Evolutionary conservation across 441 rosid genomes (phyloP).

Genomic region (Raphanus hybrid): DNA sequence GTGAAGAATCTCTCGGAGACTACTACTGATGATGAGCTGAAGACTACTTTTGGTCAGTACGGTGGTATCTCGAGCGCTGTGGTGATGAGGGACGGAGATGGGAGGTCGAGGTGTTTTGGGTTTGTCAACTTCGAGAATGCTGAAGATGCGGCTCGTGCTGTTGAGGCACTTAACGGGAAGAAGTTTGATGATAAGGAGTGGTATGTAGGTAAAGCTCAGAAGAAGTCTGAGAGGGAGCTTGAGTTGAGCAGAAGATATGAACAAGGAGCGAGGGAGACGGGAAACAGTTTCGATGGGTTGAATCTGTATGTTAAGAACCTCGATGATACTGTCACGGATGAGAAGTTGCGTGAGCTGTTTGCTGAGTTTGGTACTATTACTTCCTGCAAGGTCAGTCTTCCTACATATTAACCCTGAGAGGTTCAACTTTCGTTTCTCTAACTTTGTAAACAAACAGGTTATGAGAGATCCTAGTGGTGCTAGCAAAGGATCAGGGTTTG

Average conservation of each 20-base stretch:
- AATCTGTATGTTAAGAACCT: slow-evolving; percentile 61
- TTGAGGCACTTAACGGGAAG: slow-evolving; percentile 58
- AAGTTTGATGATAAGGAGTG: slow-evolving; percentile 62
- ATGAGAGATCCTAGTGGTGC: slow-evolving; percentile 63
- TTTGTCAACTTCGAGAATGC: slow-evolving; percentile 62
- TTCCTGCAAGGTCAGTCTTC: slow-evolving; percentile 57
- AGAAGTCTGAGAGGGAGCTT: slow-evolving; percentile 59
- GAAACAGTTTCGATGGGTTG: slow-evolving; percentile 48
- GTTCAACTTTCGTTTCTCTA: not conserved
- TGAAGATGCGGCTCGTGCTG: slow-evolving; percentile 60
- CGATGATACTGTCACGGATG: slow-evolving; percentile 58
- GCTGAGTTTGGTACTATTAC: slow-evolving; percentile 56
- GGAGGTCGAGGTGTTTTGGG: slow-evolving; percentile 60
- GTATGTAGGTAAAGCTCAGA: slow-evolving; percentile 66
- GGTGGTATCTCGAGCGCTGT: slow-evolving; percentile 59
- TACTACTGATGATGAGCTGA: slow-evolving; percentile 50
- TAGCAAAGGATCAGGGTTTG: slow-evolving; percentile 72
- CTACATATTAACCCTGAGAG: not conserved
- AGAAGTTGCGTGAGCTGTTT: slow-evolving; percentile 55
- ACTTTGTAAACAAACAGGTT: slow-evolving; percentile 41
- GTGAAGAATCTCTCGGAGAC: slow-evolving; percentile 56
- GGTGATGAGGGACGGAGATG: slow-evolving; percentile 61
- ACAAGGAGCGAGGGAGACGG: slow-evolving; percentile 51
- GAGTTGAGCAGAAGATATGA: slow-evolving; percentile 58
- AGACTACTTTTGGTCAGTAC: slow-evolving; percentile 51